Evolutionary conservation across 441 rosid species (phyloP).

Genomic region (Flueggea neowawraea): DNA sequence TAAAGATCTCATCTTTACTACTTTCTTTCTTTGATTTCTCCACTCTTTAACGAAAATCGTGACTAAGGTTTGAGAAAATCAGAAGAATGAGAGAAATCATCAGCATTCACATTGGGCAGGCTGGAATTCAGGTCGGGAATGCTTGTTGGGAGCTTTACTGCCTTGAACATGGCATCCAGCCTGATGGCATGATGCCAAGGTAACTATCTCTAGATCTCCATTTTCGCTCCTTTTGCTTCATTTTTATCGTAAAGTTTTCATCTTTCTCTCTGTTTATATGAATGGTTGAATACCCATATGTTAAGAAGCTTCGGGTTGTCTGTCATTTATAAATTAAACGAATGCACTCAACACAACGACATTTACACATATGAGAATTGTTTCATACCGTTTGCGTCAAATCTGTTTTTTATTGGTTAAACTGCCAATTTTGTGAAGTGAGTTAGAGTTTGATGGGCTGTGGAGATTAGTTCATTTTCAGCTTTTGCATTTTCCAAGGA

Average conservation of each 20-base stretch:
- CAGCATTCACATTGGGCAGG: constrained; percentile 88
- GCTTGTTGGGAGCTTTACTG: constrained; percentile 95
- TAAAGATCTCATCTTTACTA: too few species aligned
- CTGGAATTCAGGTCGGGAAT: constrained; percentile 88
- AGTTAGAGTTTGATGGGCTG: too few species aligned
- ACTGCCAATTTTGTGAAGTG: too few species aligned
- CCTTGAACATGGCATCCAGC: constrained; percentile 79
- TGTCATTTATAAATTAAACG: too few species aligned
- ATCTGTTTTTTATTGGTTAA: too few species aligned
- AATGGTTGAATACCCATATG: background rate
- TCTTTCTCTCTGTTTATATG: background rate
- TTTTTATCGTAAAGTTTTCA: background rate
- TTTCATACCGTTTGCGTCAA: too few species aligned
- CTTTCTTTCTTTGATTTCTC: background rate
- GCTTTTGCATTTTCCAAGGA: too few species aligned
- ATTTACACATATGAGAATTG: too few species aligned
- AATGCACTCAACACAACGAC: too few species aligned
- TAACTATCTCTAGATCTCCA: constrained; percentile 9
- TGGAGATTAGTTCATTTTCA: too few species aligned
- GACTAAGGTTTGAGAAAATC: too few species aligned
- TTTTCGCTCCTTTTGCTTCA: background rate
- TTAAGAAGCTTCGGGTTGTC: too few species aligned
- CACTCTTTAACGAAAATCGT: background rate
- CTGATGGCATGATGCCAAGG: constrained; percentile 90
- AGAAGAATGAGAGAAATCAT: constrained; percentile 77